Evolutionary conservation across 345 rosid species (phyloP), one percentile per base, ranked within the genome.

Genomic region (Odontarrhena argentea): DNA sequence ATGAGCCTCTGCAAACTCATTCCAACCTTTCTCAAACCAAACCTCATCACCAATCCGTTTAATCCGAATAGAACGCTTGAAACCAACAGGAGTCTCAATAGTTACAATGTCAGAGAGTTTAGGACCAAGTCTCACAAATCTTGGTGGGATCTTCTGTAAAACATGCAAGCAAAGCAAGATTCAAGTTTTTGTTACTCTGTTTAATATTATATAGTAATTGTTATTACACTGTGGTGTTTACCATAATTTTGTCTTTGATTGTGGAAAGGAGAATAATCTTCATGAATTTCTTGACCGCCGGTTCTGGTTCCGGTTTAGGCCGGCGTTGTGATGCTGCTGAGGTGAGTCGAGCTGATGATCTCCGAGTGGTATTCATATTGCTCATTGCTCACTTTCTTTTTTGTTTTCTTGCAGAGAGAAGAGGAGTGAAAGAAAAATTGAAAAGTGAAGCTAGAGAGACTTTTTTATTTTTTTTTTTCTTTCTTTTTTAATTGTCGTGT

Each of bases 1-100:
- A 35, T 65, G 71, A 57, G 66, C 14, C 35, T 73, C 54, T 22
- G 71, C 76, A 43, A 73, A 65, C 47, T 65, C 76, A 65, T 48
- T 65, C 76, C 76, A 73, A 49, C 76, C 76, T 3, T 73, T 51
- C 0, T 65, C 66, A 0, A 65, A 73, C 76, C 76, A 73, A 65
- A 73, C 71, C 40, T 58, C 48, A 37, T 51, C 5, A 58, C 61
- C 66, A 0, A 8, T 43, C 15, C 65, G 32, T 65, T 65, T 73
- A 5, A 73, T 26, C 7, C 47, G 2, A 41, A 73, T 43, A 7
- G 26, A 50, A 43, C 67, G 48, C 26, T 66, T 65, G 67, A 73
- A 51, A 43, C 76, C 67, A 2, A 2, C 34, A 65, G 71, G 76
- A 34, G 61, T 65, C 46, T 58, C 50, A 2, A 66, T 6, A 2